phyloP scores from a whole-genome alignment of 1,284 basidiomycete species.

The Sporisorium reilianum region DNA sequence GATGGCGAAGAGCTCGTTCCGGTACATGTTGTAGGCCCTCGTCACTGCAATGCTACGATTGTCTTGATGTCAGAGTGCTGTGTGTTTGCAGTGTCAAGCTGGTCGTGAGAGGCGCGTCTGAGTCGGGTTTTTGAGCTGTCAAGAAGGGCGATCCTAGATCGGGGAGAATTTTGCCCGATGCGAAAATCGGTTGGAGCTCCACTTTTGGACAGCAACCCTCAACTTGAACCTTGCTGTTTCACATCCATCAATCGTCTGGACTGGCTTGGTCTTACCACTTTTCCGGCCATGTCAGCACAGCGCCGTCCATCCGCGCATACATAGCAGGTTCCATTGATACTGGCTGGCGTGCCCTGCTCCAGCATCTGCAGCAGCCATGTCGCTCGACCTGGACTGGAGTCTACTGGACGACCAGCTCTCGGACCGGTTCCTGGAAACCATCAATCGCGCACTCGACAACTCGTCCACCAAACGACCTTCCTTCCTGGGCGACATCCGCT shows the following conservation, averaged over 20 bases:
- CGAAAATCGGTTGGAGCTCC: slow-evolving; percentile 1
- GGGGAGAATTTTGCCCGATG: slow-evolving; percentile 5
- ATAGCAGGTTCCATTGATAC: slow-evolving; percentile 1
- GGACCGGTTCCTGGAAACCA: slow-evolving; percentile 77
- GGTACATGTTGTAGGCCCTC: slow-evolving; percentile 34
- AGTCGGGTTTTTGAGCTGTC: slow-evolving; percentile 1
- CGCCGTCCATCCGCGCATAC: background rate
- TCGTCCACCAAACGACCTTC: slow-evolving; percentile 80
- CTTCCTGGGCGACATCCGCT: slow-evolving; percentile 89
- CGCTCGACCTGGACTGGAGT: slow-evolving; percentile 74
- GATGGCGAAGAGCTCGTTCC: slow-evolving; percentile 49
- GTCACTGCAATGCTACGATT: background rate
- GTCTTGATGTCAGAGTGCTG: background rate
- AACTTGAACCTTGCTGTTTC: background rate
- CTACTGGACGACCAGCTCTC: slow-evolving; percentile 78
- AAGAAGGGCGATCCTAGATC: slow-evolving; percentile 1
- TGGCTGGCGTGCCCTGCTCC: background rate
- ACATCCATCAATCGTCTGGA: slow-evolving; percentile 2
- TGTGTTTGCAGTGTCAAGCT: background rate
- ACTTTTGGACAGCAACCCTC: slow-evolving; percentile 13
- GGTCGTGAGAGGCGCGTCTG: background rate
- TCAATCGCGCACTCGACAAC: slow-evolving; percentile 80
- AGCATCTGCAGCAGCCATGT: slow-evolving; percentile 47
- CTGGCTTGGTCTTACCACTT: background rate
- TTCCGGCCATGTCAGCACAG: background rate